Evolutionary conservation across 2,329 filamentous ascomycete genomes (phyloP).

Genomic region (Trichoderma polysporum): DNA sequence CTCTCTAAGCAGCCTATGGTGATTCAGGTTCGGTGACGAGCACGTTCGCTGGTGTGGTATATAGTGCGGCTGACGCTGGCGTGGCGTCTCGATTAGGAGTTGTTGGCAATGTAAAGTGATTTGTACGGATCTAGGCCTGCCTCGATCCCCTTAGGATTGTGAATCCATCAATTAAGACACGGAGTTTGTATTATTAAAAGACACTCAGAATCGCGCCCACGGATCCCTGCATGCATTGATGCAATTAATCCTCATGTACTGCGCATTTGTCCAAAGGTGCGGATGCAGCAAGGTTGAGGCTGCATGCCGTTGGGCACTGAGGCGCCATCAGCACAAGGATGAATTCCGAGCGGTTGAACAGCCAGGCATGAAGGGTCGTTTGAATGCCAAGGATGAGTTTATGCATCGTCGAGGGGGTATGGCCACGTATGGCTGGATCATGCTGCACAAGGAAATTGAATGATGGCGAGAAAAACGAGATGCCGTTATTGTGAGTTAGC

Average conservation of each 20-base stretch:
- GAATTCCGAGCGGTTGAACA: constrained; percentile 29
- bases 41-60: background rate
- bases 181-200: background rate
- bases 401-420: background rate
- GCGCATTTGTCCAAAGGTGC: constrained; percentile 24
- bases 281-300: constrained; percentile 20
- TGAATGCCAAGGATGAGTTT: background rate
- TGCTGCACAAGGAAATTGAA: background rate
- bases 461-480: background rate
- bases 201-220: background rate
- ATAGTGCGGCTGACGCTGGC: background rate
- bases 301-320: constrained; percentile 50
- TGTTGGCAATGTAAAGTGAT: constrained; percentile 12
- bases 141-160: background rate
- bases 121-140: constrained; percentile 4
- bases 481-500: background rate
- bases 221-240: constrained; percentile 5
- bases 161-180: background rate
- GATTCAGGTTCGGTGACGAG: background rate
- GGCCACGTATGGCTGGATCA: constrained; percentile 3
- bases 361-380: background rate
- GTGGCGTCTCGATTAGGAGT: constrained; percentile 1
- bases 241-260: constrained; percentile 25
- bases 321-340: constrained; percentile 45
- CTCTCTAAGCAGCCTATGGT: background rate